phyloP scores from a whole-genome alignment of 768 basidiomycete genomes.

The Lactarius vividus region DNA sequence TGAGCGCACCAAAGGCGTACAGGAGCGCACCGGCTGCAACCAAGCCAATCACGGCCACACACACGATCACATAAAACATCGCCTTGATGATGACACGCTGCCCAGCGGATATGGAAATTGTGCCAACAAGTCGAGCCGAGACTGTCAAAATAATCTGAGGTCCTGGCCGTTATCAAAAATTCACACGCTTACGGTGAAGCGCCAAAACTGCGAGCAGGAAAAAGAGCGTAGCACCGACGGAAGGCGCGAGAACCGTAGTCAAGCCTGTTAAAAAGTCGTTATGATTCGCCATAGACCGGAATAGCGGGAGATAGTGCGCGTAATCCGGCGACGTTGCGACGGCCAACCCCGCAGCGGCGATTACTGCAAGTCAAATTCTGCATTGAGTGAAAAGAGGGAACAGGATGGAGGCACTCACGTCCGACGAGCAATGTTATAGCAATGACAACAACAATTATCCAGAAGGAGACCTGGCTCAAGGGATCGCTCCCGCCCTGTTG shows the following conservation, averaged over 20 bases:
- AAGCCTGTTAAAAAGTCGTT: slow-evolving; percentile 58
- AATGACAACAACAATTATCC: slow-evolving; percentile 52
- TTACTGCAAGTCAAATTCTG: slow-evolving; percentile 44
- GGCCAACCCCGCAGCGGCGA: slow-evolving; percentile 65
- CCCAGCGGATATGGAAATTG: slow-evolving; percentile 60
- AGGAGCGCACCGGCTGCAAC: slow-evolving; percentile 65
- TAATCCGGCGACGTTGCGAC: slow-evolving; percentile 70
- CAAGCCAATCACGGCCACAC: slow-evolving; percentile 58
- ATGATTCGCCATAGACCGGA: slow-evolving; percentile 48
- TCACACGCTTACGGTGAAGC: slow-evolving; percentile 51
- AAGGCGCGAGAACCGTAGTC: slow-evolving; percentile 65
- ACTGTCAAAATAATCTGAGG: slow-evolving; percentile 18
- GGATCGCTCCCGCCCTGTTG: slow-evolving; percentile 50
- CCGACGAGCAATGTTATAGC: slow-evolving; percentile 53
- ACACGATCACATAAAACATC: slow-evolving; percentile 56
- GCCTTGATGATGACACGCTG: slow-evolving; percentile 62
- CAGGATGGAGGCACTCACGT: slow-evolving; percentile 48
- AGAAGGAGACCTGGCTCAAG: slow-evolving; percentile 50
- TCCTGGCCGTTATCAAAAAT: neutral
- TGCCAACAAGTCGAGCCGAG: slow-evolving; percentile 39
- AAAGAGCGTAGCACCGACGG: slow-evolving; percentile 59
- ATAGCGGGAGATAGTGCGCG: slow-evolving; percentile 66
- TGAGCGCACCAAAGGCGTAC: slow-evolving; percentile 63
- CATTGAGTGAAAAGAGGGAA: neutral
- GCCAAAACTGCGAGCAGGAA: slow-evolving; percentile 49